phyloP scores from a whole-genome alignment of 139 green algal genomes.

The Mesotaenium endlicherianum region DNA sequence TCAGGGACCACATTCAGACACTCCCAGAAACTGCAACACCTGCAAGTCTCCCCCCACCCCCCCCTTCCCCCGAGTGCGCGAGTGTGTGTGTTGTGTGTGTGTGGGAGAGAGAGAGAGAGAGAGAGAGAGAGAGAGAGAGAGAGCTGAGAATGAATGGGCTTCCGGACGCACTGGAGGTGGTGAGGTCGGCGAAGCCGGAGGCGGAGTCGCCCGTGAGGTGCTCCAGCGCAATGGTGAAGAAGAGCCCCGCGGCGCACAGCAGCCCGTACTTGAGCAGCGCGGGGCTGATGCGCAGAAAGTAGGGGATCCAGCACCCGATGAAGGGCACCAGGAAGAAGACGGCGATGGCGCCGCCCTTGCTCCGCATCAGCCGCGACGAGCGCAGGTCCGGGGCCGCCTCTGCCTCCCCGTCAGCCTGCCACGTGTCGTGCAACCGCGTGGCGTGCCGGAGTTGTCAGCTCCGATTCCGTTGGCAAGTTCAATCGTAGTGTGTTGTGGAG shows the following conservation, averaged over 20 bases:
- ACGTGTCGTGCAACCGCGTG: too few species aligned
- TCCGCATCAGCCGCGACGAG: neutral
- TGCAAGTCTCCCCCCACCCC: too few species aligned
- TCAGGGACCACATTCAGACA: too few species aligned
- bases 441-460: neutral
- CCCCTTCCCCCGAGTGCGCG: too few species aligned
- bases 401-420: too few species aligned
- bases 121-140: too few species aligned
- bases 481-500: too few species aligned
- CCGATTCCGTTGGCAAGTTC: neutral
- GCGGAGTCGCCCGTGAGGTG: neutral
- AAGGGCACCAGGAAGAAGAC: neutral
- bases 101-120: too few species aligned
- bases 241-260: slow-evolving; percentile 7
- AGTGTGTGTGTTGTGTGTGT: too few species aligned
- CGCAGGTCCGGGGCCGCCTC: neutral
- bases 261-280: slow-evolving; percentile 3
- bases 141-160: too few species aligned
- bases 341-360: neutral
- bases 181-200: neutral
- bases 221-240: slow-evolving; percentile 7
- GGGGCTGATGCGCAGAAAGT: slow-evolving; percentile 1
- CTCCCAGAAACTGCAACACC: too few species aligned
- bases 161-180: neutral
- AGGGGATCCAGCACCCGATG: neutral